Percentiles rank a stretch among this genome's conserved stretches.
Evolutionary conservation across 1,139 yeast genomes (phyloP).

Genomic region (Pichia sp.): DNA sequence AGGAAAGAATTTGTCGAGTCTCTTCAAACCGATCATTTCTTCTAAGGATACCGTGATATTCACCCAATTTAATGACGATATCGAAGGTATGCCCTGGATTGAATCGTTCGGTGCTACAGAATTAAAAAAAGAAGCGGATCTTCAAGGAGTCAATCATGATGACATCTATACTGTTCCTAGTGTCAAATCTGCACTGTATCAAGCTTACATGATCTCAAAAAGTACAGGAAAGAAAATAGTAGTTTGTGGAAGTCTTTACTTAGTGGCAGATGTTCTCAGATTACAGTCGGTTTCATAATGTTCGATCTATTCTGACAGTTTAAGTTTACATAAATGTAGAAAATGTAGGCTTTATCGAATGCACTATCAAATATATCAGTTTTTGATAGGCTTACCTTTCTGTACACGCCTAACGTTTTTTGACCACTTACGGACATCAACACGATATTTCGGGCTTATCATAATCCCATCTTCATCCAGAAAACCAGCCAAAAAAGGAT

Average conservation of each 20-base stretch:
- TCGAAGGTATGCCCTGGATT: slow-evolving; percentile 95
- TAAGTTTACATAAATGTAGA: neutral
- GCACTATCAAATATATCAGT: neutral
- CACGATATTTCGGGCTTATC: slow-evolving; percentile 25
- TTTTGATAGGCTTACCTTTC: slow-evolving; percentile 28
- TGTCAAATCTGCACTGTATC: slow-evolving; percentile 23
- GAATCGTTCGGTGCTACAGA: slow-evolving; percentile 8
- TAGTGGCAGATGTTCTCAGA: slow-evolving; percentile 65
- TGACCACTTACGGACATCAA: slow-evolving; percentile 32
- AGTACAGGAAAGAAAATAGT: slow-evolving; percentile 32
- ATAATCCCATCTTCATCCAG: slow-evolving; percentile 25
- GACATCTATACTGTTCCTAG: slow-evolving; percentile 26
- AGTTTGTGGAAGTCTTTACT: slow-evolving; percentile 75
- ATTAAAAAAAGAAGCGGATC: slow-evolving; percentile 20
- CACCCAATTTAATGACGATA: slow-evolving; percentile 53
- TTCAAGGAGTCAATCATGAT: slow-evolving; percentile 36
- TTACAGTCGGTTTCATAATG: slow-evolving; percentile 16
- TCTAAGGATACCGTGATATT: slow-evolving; percentile 55
- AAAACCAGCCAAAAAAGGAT: slow-evolving; percentile 31
- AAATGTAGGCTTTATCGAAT: neutral
- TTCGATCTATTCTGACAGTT: neutral
- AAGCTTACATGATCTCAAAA: slow-evolving; percentile 20
- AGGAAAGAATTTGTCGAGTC: slow-evolving; percentile 58
- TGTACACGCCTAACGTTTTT: slow-evolving; percentile 34
- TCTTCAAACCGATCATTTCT: slow-evolving; percentile 50